These are phyloP conservation scores for Trichoderma breve DNA, from an alignment of 2,329 filamentous ascomycete genomes.

Conservation along the genomic window DNA sequence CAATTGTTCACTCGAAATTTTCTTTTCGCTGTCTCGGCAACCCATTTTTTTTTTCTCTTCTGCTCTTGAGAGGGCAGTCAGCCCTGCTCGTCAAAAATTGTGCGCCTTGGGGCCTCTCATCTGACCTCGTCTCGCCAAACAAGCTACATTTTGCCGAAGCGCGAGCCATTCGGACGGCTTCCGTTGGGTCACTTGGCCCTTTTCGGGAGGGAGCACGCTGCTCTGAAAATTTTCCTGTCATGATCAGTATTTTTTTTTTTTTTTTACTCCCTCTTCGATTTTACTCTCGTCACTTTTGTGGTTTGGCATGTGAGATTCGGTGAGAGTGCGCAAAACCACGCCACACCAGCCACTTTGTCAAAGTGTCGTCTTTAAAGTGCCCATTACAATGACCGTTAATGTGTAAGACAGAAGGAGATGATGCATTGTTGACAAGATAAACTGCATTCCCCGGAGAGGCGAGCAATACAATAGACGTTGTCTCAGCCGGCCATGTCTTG, in stretches of 20 bases:
- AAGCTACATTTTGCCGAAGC: constrained; percentile 12
- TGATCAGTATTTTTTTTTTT: neutral
- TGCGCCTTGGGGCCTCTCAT: constrained; percentile 11
- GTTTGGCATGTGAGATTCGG: constrained; percentile 3
- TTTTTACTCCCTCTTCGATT: neutral
- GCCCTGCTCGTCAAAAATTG: constrained; percentile 1
- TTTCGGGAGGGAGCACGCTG: neutral
- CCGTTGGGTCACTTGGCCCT: constrained; percentile 14
- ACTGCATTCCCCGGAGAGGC: neutral
- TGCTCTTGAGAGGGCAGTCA: constrained; percentile 2
- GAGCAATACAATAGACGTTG: neutral
- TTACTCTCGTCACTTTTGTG: neutral
- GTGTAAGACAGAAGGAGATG: neutral
- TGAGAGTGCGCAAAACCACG: neutral
- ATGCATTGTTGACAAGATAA: neutral
- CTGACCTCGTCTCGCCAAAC: neutral
- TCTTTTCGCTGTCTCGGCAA: neutral
- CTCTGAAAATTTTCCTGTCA: constrained; percentile 8
- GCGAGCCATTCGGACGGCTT: constrained; percentile 16
- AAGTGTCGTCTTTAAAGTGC: neutral
- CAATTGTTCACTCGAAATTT: constrained; percentile 1
- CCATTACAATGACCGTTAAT: neutral
- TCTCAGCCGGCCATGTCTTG: constrained; percentile 6
- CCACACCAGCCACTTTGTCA: neutral
- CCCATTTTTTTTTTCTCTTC: neutral